A percentile compares a stretch with the other conserved stretches of the same genome.
Conservation (phyloP, 345 rosid genomes). For the Gossypium australe region DNA sequence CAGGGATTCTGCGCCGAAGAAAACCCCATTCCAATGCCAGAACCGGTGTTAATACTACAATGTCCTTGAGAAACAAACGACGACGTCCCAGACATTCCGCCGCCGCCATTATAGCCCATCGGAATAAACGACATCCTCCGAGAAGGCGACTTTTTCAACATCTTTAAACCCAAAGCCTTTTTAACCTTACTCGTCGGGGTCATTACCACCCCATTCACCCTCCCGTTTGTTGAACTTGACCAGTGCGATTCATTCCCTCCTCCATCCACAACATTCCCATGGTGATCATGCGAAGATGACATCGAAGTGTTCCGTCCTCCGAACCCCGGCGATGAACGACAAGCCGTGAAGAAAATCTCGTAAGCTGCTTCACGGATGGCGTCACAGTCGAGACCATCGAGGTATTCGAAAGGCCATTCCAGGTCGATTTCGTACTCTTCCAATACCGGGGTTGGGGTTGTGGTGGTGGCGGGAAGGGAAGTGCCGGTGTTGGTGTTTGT, state of each 20-base stretch:
- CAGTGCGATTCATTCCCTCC: slow-evolving; percentile 30
- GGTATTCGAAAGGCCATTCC: slow-evolving; percentile 67
- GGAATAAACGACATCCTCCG: slow-evolving; percentile 50
- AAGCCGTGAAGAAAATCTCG: slow-evolving; percentile 83
- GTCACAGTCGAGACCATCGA: slow-evolving; percentile 46
- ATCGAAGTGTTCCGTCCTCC: slow-evolving; percentile 65
- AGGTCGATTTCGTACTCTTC: slow-evolving; percentile 32
- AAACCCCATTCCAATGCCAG: not conserved
- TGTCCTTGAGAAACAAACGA: slow-evolving; percentile 39
- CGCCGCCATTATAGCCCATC: slow-evolving; percentile 22
- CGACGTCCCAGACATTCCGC: slow-evolving; percentile 28
- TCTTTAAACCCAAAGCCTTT: slow-evolving; percentile 68
- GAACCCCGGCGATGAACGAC: slow-evolving; percentile 83
- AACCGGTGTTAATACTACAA: not conserved
- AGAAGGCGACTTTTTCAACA: slow-evolving; percentile 68
- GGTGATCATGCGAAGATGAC: slow-evolving; percentile 41
- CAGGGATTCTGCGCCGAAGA: slow-evolving; percentile 18
- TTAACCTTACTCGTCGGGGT: slow-evolving; percentile 70
- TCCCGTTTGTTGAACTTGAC: slow-evolving; percentile 21
- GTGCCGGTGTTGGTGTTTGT: slow-evolving; percentile 1
- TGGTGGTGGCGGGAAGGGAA: not conserved
- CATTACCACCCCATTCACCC: slow-evolving; percentile 59
- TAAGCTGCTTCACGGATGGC: slow-evolving; percentile 87
- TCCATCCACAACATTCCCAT: slow-evolving; percentile 24
- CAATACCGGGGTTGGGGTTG: not conserved